Evolutionary conservation across 2,329 filamentous ascomycete species (phyloP).

Genomic region (Penicillium sp.): DNA sequence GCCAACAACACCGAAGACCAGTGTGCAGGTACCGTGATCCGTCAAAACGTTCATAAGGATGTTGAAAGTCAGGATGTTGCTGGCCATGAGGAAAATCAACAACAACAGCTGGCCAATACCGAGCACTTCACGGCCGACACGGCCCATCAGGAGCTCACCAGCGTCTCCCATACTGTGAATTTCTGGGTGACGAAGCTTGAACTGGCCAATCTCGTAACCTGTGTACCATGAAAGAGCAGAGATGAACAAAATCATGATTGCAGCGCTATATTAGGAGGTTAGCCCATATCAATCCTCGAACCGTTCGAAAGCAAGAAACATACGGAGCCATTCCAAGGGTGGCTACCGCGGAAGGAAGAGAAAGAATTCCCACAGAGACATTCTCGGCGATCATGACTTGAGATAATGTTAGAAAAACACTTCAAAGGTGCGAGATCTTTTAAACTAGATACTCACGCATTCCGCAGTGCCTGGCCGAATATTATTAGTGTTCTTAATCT

Average conservation of each 20-base stretch:
- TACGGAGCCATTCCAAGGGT: constrained; percentile 55
- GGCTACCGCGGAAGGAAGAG: constrained; percentile 54
- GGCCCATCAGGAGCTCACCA: constrained; percentile 61
- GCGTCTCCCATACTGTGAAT: constrained; percentile 68
- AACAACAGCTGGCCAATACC: constrained; percentile 62
- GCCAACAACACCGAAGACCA: constrained; percentile 61
- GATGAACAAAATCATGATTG: constrained; percentile 54
- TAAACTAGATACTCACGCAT: constrained; percentile 12
- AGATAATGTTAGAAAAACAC: constrained; percentile 7
- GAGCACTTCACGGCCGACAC: constrained; percentile 60
- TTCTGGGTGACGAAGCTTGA: constrained; percentile 56
- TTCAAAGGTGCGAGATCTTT: neutral
- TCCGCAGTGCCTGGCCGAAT: constrained; percentile 10
- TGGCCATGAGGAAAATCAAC: constrained; percentile 66
- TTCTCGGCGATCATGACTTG: constrained; percentile 59
- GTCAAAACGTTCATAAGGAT: constrained; percentile 66
- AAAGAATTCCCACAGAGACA: constrained; percentile 57
- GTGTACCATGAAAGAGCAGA: constrained; percentile 59
- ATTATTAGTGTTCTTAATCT: constrained; percentile 7
- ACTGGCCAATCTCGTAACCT: constrained; percentile 59
- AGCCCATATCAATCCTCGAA: neutral
- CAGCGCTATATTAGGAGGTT: constrained; percentile 34
- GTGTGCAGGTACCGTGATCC: constrained; percentile 59
- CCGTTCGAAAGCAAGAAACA: constrained; percentile 13
- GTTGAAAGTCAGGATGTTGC: constrained; percentile 67